Base-by-base conservation (phyloP, 108 stramenopile species). In the Cyclotella cryptica region DNA sequence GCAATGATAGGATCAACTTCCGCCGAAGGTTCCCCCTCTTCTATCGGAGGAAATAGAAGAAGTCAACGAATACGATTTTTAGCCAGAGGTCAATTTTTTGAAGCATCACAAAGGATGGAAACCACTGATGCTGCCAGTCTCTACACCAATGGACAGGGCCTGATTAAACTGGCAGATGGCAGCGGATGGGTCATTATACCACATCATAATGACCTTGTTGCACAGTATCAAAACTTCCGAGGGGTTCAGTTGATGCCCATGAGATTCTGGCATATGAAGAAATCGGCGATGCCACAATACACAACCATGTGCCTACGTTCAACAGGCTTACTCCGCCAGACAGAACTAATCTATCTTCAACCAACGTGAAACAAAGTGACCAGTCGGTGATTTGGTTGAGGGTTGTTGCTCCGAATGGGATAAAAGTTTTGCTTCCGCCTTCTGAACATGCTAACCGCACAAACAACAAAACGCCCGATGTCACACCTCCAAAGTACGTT, bases 131-230 rank as follows among this genome's bases (percentile, higher is more conserved):
- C 64, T 45, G 84, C 78, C 13, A 87, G 78, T 42, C 40, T 78
- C 11, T 93, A 87, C 71, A 82, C 80, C 44, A 88, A 90, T 45
- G 92, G 92, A n/a, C 80, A 87, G 59, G 92, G 92, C 6, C 70
- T 96, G 45, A 85, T 96, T 44, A 90, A 93, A 75, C 67, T 96
- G 21, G 86, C 90, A 2, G 94, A 96, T 57, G 88, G 89, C 15
- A 92, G 87, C 67, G 94, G 94, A 40, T 96, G 94, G 94, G 94
- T 92, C 14, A 92, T 96, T 28, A 72, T 96, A 53, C 94, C 94
- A 10, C 63, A 80, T 21, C 67, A 86, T 44, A 77, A 87, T 13
- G 94, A 92, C 69, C 73, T 93, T 19, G 79, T 85, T 30, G 78
- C 78, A 6, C 91, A 93, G 66, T 91, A 86, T 49, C 71, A 83